Percentiles rank a stretch among this genome's conserved stretches.
These are phyloP conservation scores for Sanghuangporus weigelae DNA, from an alignment of 1,284 basidiomycete species.

Conservation along the genomic window DNA sequence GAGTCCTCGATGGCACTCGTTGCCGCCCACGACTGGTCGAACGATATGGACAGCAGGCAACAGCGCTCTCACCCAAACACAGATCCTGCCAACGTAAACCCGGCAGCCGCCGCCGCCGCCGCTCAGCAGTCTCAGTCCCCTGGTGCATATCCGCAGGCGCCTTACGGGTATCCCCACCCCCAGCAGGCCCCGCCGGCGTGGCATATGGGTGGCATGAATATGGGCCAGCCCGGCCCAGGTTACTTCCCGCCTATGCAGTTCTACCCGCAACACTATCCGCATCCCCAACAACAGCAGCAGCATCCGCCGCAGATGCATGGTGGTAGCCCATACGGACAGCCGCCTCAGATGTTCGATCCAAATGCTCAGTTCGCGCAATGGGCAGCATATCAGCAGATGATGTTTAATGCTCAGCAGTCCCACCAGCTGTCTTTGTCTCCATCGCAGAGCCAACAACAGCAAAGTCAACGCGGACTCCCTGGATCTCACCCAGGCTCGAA, in stretches of 20 bases:
- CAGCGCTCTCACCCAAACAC: conserved; percentile 17
- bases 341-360: conserved; percentile 59
- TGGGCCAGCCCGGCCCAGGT: conserved; percentile 10
- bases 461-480: conserved; percentile 19
- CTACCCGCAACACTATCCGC: conserved; percentile 33
- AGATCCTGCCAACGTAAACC: conserved; percentile 1
- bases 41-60: conserved; percentile 19
- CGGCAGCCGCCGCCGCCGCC: background rate
- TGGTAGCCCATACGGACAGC: conserved; percentile 30
- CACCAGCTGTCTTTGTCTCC: conserved; percentile 32
- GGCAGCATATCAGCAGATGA: conserved; percentile 84
- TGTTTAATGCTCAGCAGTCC: conserved; percentile 64
- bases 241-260: conserved; percentile 25
- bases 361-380: conserved; percentile 77
- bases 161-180: conserved; percentile 5
- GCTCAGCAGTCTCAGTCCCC: conserved; percentile 11
- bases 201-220: conserved; percentile 16
- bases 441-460: conserved; percentile 27
- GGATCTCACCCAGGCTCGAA: conserved; percentile 29
- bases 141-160: conserved; percentile 13
- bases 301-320: conserved; percentile 26
- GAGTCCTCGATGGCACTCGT: conserved; percentile 19
- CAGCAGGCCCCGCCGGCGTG: conserved; percentile 10
- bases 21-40: conserved; percentile 19
- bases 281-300: conserved; percentile 34